Base-by-base conservation (phyloP, 805 yeast species). In the Yarrowia sp. region DNA sequence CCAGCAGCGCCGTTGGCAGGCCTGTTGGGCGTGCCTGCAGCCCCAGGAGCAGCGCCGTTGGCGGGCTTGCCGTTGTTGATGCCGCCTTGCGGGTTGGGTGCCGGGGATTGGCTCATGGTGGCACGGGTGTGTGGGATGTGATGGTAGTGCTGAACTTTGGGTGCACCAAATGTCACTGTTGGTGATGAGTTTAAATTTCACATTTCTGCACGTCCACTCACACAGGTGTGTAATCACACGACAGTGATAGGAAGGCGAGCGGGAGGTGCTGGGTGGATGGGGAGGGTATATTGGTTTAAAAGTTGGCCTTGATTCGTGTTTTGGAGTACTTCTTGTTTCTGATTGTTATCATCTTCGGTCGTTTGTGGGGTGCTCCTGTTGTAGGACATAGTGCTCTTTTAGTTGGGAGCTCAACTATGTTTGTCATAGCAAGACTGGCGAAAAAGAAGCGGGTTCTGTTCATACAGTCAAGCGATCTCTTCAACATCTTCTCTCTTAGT, bases 61-160 rank as follows among this genome's bases (percentile, higher is more conserved):
- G 42, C 58, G 32, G 58, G 42, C 58, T 51, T 51, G 25, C 42
- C 58, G 58, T 51, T 51, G 42, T 51, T 51, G 42, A 35, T 35
- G 21, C 42, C 58, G 42, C 32, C 42, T 51, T 33, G 58, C n/a
- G 41, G 58, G 42, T 51, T 51, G 35, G 58, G 42, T 22, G 58
- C 58, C 42, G 58, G 58, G 32, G 58, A 51, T 51, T 51, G 58
- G 58, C 58, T 51, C 58, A 51, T 51, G 41, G 32, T 51, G 31
- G 36, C 39, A 24, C 31, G 32, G 29, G 25, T 24, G 22, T 22
- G 22, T 10, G 58, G 13, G 33, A 32, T 32, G 31, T n/a, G 18
- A 25, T 35, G 32, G 42, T n/a, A 39, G 42, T 33, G 58, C 35
- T 44, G 35, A 44, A 44, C 35, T 44, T 44, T 22, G 29, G 16